Percentiles rank a stretch among this genome's conserved stretches.
Conservation (phyloP, 805 yeast species). For the Wickerhamiella siamensis region DNA sequence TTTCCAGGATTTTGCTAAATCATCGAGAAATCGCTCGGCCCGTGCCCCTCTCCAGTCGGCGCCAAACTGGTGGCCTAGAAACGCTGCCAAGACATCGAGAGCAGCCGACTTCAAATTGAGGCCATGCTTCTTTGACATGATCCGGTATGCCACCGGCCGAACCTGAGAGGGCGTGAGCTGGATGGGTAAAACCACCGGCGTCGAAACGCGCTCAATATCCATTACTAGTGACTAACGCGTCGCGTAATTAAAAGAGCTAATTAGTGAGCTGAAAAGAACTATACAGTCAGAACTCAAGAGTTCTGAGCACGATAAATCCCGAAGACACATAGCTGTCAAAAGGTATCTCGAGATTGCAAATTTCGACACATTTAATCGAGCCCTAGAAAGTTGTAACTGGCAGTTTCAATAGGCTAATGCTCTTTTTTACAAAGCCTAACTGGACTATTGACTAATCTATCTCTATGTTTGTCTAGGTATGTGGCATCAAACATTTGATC, state of each 20-base stretch:
- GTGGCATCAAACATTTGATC: conserved; percentile 4
- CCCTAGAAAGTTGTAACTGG: too few relatives aligned
- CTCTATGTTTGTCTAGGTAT: too few relatives aligned
- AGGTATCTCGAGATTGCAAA: too few relatives aligned
- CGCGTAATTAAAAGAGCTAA: not conserved
- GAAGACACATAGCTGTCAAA: too few relatives aligned
- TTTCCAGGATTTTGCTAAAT: conserved; percentile 72
- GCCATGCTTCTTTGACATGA: conserved; percentile 84
- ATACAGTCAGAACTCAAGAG: too few relatives aligned
- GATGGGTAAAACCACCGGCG: conserved; percentile 48
- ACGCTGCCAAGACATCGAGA: conserved; percentile 53
- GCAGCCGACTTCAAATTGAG: conserved; percentile 82
- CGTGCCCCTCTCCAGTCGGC: conserved; percentile 66
- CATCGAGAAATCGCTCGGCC: conserved; percentile 55
- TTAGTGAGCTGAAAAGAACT: too few relatives aligned
- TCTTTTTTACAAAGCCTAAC: too few relatives aligned
- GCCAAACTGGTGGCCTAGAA: conserved; percentile 65
- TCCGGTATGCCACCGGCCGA: conserved; percentile 82
- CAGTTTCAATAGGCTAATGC: too few relatives aligned
- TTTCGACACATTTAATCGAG: too few relatives aligned
- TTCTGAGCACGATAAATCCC: too few relatives aligned
- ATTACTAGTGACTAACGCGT: not conserved
- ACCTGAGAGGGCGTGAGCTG: conserved; percentile 65
- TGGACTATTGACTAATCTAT: too few relatives aligned
- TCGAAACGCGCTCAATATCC: not conserved